phyloP scores from a whole-genome alignment of 495 filamentous ascomycete genomes.

The Lepidopterella palustris region DNA sequence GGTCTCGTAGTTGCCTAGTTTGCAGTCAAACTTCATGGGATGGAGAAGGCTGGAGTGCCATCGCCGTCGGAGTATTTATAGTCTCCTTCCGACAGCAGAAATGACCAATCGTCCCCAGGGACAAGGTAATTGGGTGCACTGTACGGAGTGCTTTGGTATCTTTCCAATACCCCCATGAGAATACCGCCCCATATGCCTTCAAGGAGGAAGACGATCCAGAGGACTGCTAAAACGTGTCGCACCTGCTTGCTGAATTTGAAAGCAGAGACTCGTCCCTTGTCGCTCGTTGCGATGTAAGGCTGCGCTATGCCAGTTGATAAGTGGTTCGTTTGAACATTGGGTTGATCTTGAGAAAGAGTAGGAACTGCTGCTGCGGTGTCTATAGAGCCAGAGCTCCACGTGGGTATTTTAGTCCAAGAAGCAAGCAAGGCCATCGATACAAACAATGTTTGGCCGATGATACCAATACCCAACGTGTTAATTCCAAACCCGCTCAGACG shows the following conservation, averaged over 20 bases:
- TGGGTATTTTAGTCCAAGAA: neutral
- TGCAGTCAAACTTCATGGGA: neutral
- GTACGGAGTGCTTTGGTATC: no score
- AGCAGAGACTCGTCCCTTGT: neutral
- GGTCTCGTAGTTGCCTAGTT: slow-evolving; percentile 15
- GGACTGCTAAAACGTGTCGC: neutral
- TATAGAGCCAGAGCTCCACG: slow-evolving; percentile 30
- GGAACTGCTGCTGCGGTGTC: slow-evolving; percentile 13
- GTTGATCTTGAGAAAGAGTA: neutral
- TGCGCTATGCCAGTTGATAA: neutral
- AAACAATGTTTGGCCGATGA: slow-evolving; percentile 36
- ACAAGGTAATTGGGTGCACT: no score
- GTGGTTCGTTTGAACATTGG: neutral
- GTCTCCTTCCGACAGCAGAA: no score
- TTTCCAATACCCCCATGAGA: no score
- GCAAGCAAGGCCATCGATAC: slow-evolving; percentile 34
- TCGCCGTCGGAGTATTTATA: neutral
- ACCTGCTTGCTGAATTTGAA: slow-evolving; percentile 1
- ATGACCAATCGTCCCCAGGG: no score
- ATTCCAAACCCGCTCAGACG: slow-evolving; percentile 36
- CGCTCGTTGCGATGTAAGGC: neutral
- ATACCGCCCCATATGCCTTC: no score
- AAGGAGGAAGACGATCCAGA: neutral
- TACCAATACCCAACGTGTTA: slow-evolving; percentile 37
- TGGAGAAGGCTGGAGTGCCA: no score